Percentiles rank a stretch among this genome's conserved stretches.
phyloP scores from a whole-genome alignment of 2,329 filamentous ascomycete species.

The Onygena corvina region DNA sequence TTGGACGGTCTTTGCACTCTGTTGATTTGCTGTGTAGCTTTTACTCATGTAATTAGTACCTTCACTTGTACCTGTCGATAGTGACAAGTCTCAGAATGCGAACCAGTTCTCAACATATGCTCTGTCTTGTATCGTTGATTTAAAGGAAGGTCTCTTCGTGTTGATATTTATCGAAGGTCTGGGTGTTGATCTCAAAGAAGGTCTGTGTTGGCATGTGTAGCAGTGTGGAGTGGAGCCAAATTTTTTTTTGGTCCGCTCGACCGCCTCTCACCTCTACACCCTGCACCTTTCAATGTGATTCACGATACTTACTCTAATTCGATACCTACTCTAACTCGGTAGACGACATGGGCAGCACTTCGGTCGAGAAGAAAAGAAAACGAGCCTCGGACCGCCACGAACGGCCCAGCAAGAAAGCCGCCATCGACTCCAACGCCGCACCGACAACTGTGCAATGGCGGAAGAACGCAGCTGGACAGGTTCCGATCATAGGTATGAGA shows the following conservation, averaged over 20 bases:
- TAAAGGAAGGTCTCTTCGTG: no score
- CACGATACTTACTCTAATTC: no score
- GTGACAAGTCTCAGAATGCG: slow-evolving; percentile 7
- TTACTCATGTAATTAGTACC: slow-evolving; percentile 1
- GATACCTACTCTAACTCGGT: no score
- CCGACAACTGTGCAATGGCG: slow-evolving; percentile 36
- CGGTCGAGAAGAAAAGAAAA: slow-evolving; percentile 41
- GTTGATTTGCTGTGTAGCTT: background rate
- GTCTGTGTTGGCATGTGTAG: background rate
- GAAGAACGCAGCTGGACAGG: slow-evolving; percentile 37
- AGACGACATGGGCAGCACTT: slow-evolving; percentile 27
- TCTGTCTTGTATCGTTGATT: no score
- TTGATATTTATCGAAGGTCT: no score
- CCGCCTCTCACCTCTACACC: no score
- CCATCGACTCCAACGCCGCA: slow-evolving; percentile 28
- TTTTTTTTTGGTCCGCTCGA: background rate
- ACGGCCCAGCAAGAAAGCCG: slow-evolving; percentile 39
- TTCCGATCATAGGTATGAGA: slow-evolving; percentile 39
- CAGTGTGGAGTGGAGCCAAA: background rate
- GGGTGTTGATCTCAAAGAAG: no score
- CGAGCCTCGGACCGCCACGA: slow-evolving; percentile 34
- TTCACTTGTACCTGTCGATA: slow-evolving; percentile 5
- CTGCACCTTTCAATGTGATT: no score
- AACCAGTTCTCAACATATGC: slow-evolving; percentile 6
- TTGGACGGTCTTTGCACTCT: slow-evolving; percentile 7